These are phyloP conservation scores for Xerocomus minutiporus DNA, from an alignment of 1,284 basidiomycete species.

Conservation along the genomic window DNA sequence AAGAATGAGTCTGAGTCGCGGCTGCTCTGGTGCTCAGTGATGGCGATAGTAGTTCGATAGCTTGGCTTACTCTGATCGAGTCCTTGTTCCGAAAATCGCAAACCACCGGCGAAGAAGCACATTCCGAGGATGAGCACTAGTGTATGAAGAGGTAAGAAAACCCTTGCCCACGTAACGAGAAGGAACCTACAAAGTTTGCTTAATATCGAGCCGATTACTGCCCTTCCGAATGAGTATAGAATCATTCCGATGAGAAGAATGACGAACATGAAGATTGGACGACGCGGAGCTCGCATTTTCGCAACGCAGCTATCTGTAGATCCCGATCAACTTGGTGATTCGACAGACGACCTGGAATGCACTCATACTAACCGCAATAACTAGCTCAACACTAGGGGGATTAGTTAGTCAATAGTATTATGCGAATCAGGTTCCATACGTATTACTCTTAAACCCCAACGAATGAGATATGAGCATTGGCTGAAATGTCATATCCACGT, in stretches of 20 bases:
- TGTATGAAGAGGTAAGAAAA: slow-evolving; percentile 8
- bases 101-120: slow-evolving; percentile 77
- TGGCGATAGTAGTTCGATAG: neutral
- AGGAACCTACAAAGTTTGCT: slow-evolving; percentile 62
- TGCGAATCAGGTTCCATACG: slow-evolving; percentile 41
- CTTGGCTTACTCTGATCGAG: slow-evolving; percentile 60
- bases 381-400: slow-evolving; percentile 56
- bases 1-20: slow-evolving; percentile 78
- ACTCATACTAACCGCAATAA: slow-evolving; percentile 56
- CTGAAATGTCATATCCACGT: slow-evolving; percentile 18
- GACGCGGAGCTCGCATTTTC: slow-evolving; percentile 79
- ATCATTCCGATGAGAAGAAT: neutral
- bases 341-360: neutral
- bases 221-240: slow-evolving; percentile 6
- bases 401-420: slow-evolving; percentile 2
- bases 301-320: slow-evolving; percentile 69
- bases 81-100: slow-evolving; percentile 72
- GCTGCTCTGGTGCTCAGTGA: slow-evolving; percentile 37
- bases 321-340: slow-evolving; percentile 14
- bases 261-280: slow-evolving; percentile 74
- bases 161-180: neutral
- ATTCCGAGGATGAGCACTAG: slow-evolving; percentile 61
- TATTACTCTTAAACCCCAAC: slow-evolving; percentile 50
- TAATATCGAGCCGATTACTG: slow-evolving; percentile 77
- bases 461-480: slow-evolving; percentile 9